Percentiles rank a stretch among this genome's conserved stretches.
Conservation (phyloP, 2,329 filamentous ascomycete genomes). For the Cercospora zeae-maydis region DNA sequence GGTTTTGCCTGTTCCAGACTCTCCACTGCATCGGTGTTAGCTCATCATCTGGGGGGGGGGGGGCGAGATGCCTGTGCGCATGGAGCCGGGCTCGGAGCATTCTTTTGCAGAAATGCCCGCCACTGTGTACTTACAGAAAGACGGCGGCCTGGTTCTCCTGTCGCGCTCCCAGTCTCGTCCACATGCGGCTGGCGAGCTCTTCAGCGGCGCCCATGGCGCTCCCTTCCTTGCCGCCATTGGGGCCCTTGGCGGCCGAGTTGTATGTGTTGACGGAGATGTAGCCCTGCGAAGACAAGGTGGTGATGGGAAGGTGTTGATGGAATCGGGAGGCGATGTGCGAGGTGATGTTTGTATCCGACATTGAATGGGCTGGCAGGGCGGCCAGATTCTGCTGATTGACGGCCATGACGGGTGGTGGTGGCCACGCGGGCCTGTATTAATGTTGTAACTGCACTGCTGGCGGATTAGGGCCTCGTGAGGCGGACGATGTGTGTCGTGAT, state of each 20-base stretch:
- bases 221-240: slow-evolving; percentile 86
- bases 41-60: neutral
- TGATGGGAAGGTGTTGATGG: slow-evolving; percentile 84
- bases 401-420: slow-evolving; percentile 32
- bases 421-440: slow-evolving; percentile 27
- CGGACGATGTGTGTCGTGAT: slow-evolving; percentile 5
- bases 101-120: neutral
- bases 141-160: slow-evolving; percentile 91
- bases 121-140: slow-evolving; percentile 70
- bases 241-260: slow-evolving; percentile 79
- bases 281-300: slow-evolving; percentile 84
- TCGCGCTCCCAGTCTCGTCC: slow-evolving; percentile 76
- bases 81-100: neutral
- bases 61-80: neutral
- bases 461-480: slow-evolving; percentile 16
- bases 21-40: slow-evolving; percentile 60
- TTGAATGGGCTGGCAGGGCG: slow-evolving; percentile 76
- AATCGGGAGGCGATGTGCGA: slow-evolving; percentile 84
- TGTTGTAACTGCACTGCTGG: slow-evolving; percentile 12
- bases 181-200: slow-evolving; percentile 83
- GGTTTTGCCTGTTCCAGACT: slow-evolving; percentile 94
- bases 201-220: slow-evolving; percentile 91
- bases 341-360: slow-evolving; percentile 66
- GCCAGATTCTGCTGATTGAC: slow-evolving; percentile 78
- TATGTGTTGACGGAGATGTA: slow-evolving; percentile 94